Evolutionary conservation across 495 filamentous ascomycete genomes (phyloP).

Genomic region (Aspergillus conjunctus): DNA sequence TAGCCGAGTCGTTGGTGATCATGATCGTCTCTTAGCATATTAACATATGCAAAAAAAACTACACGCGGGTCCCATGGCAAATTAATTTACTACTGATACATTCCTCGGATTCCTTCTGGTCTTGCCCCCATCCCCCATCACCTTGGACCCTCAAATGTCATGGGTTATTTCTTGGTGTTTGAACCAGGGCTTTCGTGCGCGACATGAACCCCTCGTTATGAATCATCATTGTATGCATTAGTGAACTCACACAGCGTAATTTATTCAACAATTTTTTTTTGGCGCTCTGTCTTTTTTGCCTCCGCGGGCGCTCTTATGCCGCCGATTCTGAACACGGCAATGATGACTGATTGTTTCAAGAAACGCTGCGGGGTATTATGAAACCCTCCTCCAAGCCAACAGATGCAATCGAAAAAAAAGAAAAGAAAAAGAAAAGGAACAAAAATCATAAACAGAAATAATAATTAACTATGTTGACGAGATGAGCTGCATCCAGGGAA

Average conservation of each 20-base stretch:
- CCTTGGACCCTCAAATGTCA: constrained; percentile 3
- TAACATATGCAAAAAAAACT: constrained; percentile 15
- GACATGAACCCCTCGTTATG: constrained; percentile 39
- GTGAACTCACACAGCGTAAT: constrained; percentile 31
- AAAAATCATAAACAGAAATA: background rate
- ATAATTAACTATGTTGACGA: constrained; percentile 9
- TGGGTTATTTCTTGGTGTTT: constrained; percentile 21
- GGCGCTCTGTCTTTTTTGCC: background rate
- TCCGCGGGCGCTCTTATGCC: background rate
- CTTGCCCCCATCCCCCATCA: constrained; percentile 6
- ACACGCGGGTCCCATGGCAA: constrained; percentile 7
- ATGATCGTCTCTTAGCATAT: constrained; percentile 23
- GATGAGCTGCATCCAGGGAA: constrained; percentile 9
- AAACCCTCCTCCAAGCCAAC: constrained; percentile 8
- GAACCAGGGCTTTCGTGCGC: constrained; percentile 37
- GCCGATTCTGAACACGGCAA: constrained; percentile 2
- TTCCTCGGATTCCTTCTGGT: constrained; percentile 9
- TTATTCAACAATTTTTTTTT: constrained; percentile 15
- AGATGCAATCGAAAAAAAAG: constrained; percentile 6
- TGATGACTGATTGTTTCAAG: constrained; percentile 12
- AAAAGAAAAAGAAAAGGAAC: constrained; percentile 5
- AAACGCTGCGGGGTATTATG: constrained; percentile 34
- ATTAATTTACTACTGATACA: constrained; percentile 12
- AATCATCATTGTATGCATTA: constrained; percentile 31
- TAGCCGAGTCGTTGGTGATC: constrained; percentile 22